Base-by-base conservation (phyloP, 2,329 filamentous ascomycete genomes). In the Teratosphaeria gauchensis region DNA sequence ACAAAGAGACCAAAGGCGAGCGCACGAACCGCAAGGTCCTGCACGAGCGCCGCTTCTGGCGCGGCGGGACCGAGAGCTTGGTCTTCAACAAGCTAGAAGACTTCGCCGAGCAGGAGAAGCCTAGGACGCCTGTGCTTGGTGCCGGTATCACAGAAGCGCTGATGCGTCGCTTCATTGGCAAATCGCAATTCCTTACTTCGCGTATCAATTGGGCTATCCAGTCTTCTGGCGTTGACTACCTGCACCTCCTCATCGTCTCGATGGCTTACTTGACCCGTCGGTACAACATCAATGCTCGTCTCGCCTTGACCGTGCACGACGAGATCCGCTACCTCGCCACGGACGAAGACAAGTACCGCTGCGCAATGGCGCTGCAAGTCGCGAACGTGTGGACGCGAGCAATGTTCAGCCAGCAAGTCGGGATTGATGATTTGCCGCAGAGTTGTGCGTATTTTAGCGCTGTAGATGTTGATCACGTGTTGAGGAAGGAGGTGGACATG, bases 141-240 rank as follows among this genome's bases (percentile, higher is more conserved):
- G 94, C 94, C 9, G 92, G 92, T 16, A 99, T 99, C 65, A 99
- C 94, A 0, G 91, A 99, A 75, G 94, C 95, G 0, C 78, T 99
- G 21, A 95, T 95, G 87, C 82, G 86, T 56, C 86, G 89, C 16
- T 95, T 88, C 69, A 86, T 99, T 67, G 89, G 83, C 73, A 94
- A 90, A 69, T 91, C 92, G 38, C 90, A 87, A 24, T 99, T 96
- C 75, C 87, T 99, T 77, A 96, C 94, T 1, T 95, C 89, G 19
- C 87, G 95, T 35, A 97, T 99, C 75, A 99, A 99, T 71, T 99
- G 94, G 94, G 94, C 94, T 2, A 97, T 99, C 66, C 94, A 99
- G 69, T 96, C 92, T 0, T 95, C 90, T 0, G 94, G 95, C 4
- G 92, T 97, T 3, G 95, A 99, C 73, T 99, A 99, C 72, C 82